A percentile compares a stretch with the other conserved stretches of the same genome.
These are phyloP conservation scores for Oropetium thomaeum DNA, from an alignment of 176 grass and related monocot species.

Conservation along the genomic window DNA sequence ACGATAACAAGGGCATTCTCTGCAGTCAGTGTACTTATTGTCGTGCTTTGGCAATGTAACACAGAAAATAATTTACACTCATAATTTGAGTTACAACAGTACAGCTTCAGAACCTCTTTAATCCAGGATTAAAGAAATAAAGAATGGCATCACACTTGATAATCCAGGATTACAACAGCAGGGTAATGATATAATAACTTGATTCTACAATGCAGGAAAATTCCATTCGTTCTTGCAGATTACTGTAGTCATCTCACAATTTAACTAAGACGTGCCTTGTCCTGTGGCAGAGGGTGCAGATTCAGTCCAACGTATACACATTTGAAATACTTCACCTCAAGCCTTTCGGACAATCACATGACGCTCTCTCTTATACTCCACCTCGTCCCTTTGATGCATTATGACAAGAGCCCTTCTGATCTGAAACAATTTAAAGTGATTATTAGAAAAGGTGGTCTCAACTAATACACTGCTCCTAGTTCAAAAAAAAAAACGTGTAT, in stretches of 20 bases:
- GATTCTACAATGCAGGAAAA: background rate
- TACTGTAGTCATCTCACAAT: background rate
- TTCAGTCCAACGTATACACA: conserved; percentile 13
- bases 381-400: conserved; percentile 97
- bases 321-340: conserved; percentile 27
- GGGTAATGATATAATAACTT: background rate
- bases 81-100: background rate
- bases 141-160: background rate
- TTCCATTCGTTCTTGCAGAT: background rate
- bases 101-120: conserved; percentile 1
- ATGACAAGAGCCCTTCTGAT: conserved; percentile 94
- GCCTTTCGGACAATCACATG: conserved; percentile 88
- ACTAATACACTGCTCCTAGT: too few species aligned
- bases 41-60: background rate
- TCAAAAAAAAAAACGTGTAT: too few species aligned
- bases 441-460: background rate
- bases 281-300: background rate
- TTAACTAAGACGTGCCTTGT: background rate
- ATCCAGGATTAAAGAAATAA: background rate
- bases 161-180: conserved; percentile 8
- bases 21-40: background rate
- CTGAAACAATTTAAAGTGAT: conserved; percentile 31
- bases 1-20: background rate
- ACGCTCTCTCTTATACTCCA: conserved; percentile 92
- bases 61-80: background rate